Base-by-base conservation (phyloP, 208 protist genomes). In the Vickermania ingenoplastis region DNA sequence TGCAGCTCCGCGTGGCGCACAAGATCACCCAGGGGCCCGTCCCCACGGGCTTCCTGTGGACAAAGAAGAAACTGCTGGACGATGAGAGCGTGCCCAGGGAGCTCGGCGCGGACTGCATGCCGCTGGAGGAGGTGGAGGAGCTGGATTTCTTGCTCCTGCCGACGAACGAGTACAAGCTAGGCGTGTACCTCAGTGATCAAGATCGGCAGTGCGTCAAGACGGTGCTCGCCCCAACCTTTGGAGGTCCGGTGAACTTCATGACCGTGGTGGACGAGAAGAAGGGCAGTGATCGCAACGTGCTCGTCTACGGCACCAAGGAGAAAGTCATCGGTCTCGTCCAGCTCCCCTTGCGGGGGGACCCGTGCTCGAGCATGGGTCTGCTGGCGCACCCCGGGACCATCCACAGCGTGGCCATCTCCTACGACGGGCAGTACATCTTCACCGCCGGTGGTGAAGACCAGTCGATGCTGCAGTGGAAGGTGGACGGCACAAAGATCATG, bases 351-450 rank as follows among this genome's bases (percentile, higher is more conserved):
- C 78, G 86, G 55, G 96, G 96, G 7, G 88, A 97, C 63, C 96
- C 91, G 31, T 80, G 86, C 48, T 81, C 81, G 31, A 74, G 78
- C 7, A 95, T 96, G 71, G 96, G 94, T 21, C 59, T 97, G n/a
- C 82, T 98, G 59, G 96, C 94, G 11, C 96, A 98, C 69, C 88
- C 94, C 3, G 81, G 81, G 26, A 58, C 74, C 49, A 93, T 97
- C 48, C 69, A 65, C 23, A 73, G 69, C 69, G 71, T 83, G 63
- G 72, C 76, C 25, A 59, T 74, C n/a, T 92, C 90, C 2, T 60
- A 73, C 64, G 92, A 97, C 71, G 94, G 89, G 5, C 57, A 56
- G 27, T 95, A 79, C 61, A 62, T 96, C 21, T 91, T 98, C 66
- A 97, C 94, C 26, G 81, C 92, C 28, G 96, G 96, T 31, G 94